A percentile compares a stretch with the other conserved stretches of the same genome.
These are phyloP conservation scores for Citrus mangshanensis DNA, from an alignment of 345 rosid species.

Conservation along the genomic window DNA sequence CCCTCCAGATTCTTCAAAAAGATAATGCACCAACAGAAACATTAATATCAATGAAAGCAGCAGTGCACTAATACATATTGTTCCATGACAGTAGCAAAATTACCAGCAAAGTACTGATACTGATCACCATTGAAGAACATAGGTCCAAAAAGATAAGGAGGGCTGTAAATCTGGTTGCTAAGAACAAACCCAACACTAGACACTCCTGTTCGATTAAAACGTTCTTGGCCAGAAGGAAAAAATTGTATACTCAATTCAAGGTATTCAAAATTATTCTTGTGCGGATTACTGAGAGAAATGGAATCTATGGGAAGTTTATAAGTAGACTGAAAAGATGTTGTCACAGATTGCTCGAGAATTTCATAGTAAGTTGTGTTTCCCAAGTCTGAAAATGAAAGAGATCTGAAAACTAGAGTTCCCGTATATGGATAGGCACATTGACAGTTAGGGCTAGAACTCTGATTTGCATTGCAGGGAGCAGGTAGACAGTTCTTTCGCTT, in stretches of 20 bases:
- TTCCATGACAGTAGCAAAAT: constrained; percentile 10
- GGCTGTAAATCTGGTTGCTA: constrained; percentile 39
- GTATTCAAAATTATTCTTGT: constrained; percentile 38
- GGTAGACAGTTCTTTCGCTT: constrained; percentile 43
- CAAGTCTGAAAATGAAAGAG: constrained; percentile 65
- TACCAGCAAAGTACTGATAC: constrained; percentile 54
- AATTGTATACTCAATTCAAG: constrained; percentile 42
- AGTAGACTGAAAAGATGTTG: constrained; percentile 17
- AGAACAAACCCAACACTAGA: constrained; percentile 42
- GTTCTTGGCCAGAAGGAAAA: constrained; percentile 49
- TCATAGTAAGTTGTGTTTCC: constrained; percentile 31
- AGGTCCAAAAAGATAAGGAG: constrained; percentile 44
- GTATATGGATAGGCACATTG: constrained; percentile 59
- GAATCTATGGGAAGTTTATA: constrained; percentile 62
- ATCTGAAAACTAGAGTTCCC: constrained; percentile 60
- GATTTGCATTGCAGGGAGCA: constrained; percentile 27
- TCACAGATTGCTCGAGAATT: constrained; percentile 33
- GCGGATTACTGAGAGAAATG: constrained; percentile 50
- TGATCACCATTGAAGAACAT: constrained; percentile 37
- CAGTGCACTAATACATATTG: constrained; percentile 11
- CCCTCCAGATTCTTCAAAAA: constrained; percentile 17
- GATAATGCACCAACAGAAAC: background rate
- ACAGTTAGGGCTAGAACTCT: constrained; percentile 59
- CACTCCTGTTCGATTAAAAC: constrained; percentile 48
- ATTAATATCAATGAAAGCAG: constrained; percentile 5